phyloP scores from a whole-genome alignment of 2,329 filamentous ascomycete species.

The Aureobasidium sp. region DNA sequence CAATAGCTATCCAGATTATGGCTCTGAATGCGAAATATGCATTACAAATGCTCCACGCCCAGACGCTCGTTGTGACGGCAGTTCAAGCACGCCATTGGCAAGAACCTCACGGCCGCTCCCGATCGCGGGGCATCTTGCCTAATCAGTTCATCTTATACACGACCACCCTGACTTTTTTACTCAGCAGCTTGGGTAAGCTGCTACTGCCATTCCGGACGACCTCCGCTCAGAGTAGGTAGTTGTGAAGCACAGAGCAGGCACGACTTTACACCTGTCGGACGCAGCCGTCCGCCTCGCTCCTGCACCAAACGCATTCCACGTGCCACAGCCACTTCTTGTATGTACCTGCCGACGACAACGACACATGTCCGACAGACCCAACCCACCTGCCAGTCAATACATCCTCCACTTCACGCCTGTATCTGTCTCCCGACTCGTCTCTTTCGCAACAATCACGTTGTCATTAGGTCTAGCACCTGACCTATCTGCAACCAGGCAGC shows the following conservation, averaged over 20 bases:
- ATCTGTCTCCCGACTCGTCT: not conserved
- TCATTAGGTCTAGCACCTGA: not conserved
- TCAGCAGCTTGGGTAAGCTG: not conserved
- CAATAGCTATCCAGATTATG: not conserved
- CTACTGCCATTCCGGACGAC: not conserved
- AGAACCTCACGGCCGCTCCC: not conserved
- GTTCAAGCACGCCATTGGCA: slow-evolving; percentile 3
- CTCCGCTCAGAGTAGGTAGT: too few relatives aligned
- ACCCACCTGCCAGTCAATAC: not conserved
- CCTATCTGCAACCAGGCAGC: not conserved
- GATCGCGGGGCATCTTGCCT: slow-evolving; percentile 6
- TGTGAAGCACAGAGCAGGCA: not conserved
- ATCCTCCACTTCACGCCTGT: not conserved
- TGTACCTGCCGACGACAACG: not conserved
- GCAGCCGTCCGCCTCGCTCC: not conserved
- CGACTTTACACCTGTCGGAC: not conserved
- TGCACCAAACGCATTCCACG: not conserved
- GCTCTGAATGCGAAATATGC: not conserved
- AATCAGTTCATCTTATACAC: slow-evolving; percentile 2
- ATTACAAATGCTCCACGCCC: slow-evolving; percentile 11
- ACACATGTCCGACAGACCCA: not conserved
- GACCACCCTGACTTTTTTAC: not conserved
- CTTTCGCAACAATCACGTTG: too few relatives aligned
- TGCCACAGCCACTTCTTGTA: not conserved
- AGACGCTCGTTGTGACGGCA: not conserved